Base-by-base conservation (phyloP, 371 early-diverging fungal genomes). In the Chytridium lagenaria region DNA sequence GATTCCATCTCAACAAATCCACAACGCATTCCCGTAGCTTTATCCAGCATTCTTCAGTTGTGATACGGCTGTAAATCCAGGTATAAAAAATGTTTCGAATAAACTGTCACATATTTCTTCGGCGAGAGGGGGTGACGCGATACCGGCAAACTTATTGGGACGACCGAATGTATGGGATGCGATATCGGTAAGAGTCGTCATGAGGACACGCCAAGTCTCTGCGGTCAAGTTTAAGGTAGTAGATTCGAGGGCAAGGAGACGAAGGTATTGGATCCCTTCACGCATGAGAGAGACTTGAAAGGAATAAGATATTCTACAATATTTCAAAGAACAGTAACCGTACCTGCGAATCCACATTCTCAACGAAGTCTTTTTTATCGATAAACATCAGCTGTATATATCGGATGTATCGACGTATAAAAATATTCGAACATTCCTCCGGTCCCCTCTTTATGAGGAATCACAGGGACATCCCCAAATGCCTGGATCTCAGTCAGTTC, bases 331-430 rank as follows among this genome's bases (percentile, higher is more conserved):
- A n/a, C n/a, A n/a, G n/a, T n/a, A n/a, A n/a, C n/a, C n/a, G n/a
- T n/a, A 80, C 83, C 74, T 80, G 80, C 38, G 66, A 44, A 36
- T 80, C 79, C 39, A 73, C 68, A 50, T 77, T 52, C 36, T 79
- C 80, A n/a, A 76, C 69, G 50, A 64, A 71, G 55, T 80, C 80
- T 26, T 67, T 69, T 51, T 75, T 76, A 34, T 80, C 76, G 31
- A 75, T 63, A 63, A 81, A 83, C 16, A 76, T 61, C 65, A 81
- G 59, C 33, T 76, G 71, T 16, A 81, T 50, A 37, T 68, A 79
- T 59, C 78, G 69, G n/a, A 85, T 80, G 64, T 81, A 81, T 23
- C 82, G 49, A 16, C 81, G 66, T 15, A 77, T 2, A 71, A 66
- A 77, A 19, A 39, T 61, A 74, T 76, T 70, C 51, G 59, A 57